Percentiles rank a stretch among this genome's conserved stretches.
Evolutionary conservation across 1,284 basidiomycete species (phyloP).

Genomic region (Apiotrichum montevideense): DNA sequence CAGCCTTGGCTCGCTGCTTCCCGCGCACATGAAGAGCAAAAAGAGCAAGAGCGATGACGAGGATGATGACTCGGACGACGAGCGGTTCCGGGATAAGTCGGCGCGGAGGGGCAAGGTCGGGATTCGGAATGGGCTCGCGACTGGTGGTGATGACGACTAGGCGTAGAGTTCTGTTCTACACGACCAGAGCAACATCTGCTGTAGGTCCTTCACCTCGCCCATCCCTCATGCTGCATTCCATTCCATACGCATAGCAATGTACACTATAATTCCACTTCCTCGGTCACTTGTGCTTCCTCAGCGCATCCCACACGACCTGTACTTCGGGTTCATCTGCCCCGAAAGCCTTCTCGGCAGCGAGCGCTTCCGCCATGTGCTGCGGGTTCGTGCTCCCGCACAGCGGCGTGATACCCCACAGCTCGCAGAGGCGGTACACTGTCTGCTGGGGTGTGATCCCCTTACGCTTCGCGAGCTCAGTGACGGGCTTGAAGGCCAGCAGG

Average conservation of each 20-base stretch:
- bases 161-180: background rate
- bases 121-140: constrained; percentile 36
- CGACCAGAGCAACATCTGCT: constrained; percentile 1
- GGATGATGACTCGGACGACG: constrained; percentile 21
- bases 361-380: constrained; percentile 59
- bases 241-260: background rate
- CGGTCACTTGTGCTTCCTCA: constrained; percentile 1
- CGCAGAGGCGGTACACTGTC: constrained; percentile 61
- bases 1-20: constrained; percentile 58
- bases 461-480: constrained; percentile 50
- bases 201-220: no score
- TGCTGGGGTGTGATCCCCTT: constrained; percentile 59
- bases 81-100: constrained; percentile 14
- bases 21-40: constrained; percentile 26
- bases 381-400: constrained; percentile 34
- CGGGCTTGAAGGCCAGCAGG: constrained; percentile 53
- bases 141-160: background rate
- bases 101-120: constrained; percentile 35
- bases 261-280: background rate
- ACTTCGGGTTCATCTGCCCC: constrained; percentile 40
- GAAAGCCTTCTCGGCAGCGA: constrained; percentile 51
- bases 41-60: constrained; percentile 14
- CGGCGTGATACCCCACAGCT: constrained; percentile 47
- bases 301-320: constrained; percentile 16
- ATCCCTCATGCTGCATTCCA: no score